These are phyloP conservation scores for Erythrobasidium hasegawianum DNA, from an alignment of 1,284 basidiomycete genomes.

Conservation along the genomic window DNA sequence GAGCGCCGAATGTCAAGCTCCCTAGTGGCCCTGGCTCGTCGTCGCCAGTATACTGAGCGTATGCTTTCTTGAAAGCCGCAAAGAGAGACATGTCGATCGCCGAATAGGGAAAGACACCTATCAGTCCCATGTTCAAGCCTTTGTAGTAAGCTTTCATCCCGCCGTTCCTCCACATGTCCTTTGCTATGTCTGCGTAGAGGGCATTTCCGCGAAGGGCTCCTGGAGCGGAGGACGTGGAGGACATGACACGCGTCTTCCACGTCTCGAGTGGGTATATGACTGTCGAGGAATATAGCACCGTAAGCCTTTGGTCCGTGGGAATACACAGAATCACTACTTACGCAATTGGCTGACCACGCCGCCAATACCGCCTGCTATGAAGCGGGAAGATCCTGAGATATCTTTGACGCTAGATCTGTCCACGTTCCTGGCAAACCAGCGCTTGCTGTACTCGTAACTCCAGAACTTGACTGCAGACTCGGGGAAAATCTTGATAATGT, in stretches of 20 bases:
- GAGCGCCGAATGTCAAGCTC: slow-evolving; percentile 50
- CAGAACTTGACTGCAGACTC: slow-evolving; percentile 99
- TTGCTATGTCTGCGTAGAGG: slow-evolving; percentile 55
- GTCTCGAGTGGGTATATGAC: slow-evolving; percentile 87
- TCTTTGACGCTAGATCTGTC: slow-evolving; percentile 86
- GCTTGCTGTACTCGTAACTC: slow-evolving; percentile 91
- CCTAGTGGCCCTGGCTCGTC: slow-evolving; percentile 50
- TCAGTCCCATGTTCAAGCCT: slow-evolving; percentile 64
- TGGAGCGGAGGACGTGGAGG: slow-evolving; percentile 38
- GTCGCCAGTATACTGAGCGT: slow-evolving; percentile 50
- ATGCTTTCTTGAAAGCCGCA: slow-evolving; percentile 52
- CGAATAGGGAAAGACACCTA: slow-evolving; percentile 53
- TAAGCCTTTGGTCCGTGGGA: too few relatives aligned
- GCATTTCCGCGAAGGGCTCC: slow-evolving; percentile 38
- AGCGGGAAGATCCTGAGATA: slow-evolving; percentile 86
- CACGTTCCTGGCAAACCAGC: slow-evolving; percentile 84
- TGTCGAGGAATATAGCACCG: too few relatives aligned
- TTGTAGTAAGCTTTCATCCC: slow-evolving; percentile 82
- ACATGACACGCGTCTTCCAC: slow-evolving; percentile 57
- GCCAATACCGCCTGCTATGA: slow-evolving; percentile 91
- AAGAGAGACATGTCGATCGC: slow-evolving; percentile 51
- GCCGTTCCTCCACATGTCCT: slow-evolving; percentile 70
- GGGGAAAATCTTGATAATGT: slow-evolving; percentile 62
- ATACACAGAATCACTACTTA: slow-evolving; percentile 47
- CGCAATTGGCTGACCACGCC: slow-evolving; percentile 88